These are phyloP conservation scores for Ascochyta viciae-villosae DNA, from an alignment of 2,329 filamentous ascomycete species.

Conservation along the genomic window DNA sequence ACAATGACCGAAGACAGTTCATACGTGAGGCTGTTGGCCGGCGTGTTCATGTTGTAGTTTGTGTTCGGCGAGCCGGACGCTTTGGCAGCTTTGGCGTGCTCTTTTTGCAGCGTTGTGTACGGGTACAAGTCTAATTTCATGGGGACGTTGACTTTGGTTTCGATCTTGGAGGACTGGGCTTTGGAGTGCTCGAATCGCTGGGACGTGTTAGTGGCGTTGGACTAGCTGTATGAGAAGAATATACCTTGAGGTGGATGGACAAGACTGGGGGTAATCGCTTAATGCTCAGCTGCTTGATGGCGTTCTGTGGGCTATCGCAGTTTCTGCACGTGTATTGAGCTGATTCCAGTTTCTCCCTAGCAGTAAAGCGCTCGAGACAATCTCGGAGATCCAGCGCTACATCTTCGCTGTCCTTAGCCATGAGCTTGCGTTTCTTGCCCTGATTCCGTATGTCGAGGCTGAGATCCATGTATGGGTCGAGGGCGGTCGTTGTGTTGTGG, in stretches of 20 bases:
- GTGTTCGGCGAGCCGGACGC: conserved; percentile 47
- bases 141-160: conserved; percentile 85
- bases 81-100: conserved; percentile 36
- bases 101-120: conserved; percentile 73
- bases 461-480: conserved; percentile 90
- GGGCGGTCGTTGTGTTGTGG: conserved; percentile 78
- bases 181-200: conserved; percentile 79
- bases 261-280: conserved; percentile 86
- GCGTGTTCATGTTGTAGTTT: conserved; percentile 43
- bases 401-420: conserved; percentile 41
- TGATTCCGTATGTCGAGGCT: conserved; percentile 83
- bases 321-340: conserved; percentile 87
- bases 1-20: conserved; percentile 90
- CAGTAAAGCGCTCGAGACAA: conserved; percentile 88
- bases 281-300: conserved; percentile 83
- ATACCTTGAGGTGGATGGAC: conserved; percentile 89
- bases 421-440: conserved; percentile 69
- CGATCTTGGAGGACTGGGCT: conserved; percentile 81
- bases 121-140: conserved; percentile 88
- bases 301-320: conserved; percentile 77
- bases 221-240: conserved; percentile 17
- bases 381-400: conserved; percentile 53
- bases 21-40: conserved; percentile 71
- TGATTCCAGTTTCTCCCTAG: conserved; percentile 73
- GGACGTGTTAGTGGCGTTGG: conserved; percentile 24